Evolutionary conservation across 805 yeast species (phyloP).

Genomic region (Peterozyma toletana): DNA sequence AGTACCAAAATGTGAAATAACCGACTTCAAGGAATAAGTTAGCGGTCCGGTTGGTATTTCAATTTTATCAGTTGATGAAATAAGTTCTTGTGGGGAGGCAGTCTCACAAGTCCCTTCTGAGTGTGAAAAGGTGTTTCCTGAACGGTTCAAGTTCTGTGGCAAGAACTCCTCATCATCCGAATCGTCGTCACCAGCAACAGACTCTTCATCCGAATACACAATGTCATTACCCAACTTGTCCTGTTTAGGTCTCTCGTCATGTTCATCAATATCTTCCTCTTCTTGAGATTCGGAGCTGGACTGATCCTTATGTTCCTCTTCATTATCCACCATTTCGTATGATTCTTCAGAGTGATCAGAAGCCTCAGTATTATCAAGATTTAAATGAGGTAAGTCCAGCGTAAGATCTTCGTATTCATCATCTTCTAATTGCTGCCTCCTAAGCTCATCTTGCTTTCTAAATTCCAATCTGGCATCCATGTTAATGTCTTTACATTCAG

Average conservation of each 20-base stretch:
- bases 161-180: background rate
- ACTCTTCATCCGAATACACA: constrained; percentile 4
- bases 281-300: background rate
- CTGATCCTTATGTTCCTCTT: constrained; percentile 10
- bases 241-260: constrained; percentile 13
- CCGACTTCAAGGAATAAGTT: constrained; percentile 71
- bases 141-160: constrained; percentile 6
- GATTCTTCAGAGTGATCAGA: constrained; percentile 16
- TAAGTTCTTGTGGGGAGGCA: constrained; percentile 9
- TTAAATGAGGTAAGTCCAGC: background rate
- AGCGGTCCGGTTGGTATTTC: constrained; percentile 31
- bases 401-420: background rate
- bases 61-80: constrained; percentile 6
- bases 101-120: background rate
- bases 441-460: constrained; percentile 46
- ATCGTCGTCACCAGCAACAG: background rate
- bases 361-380: constrained; percentile 18
- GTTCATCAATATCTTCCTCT: background rate
- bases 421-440: constrained; percentile 13
- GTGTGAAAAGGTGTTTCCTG: constrained; percentile 1
- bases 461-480: constrained; percentile 75
- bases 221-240: constrained; percentile 26
- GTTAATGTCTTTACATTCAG: constrained; percentile 62
- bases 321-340: constrained; percentile 23
- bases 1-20: constrained; percentile 89